phyloP scores from a whole-genome alignment of 352 stramenopile genomes.

The Globisporangium carolinianum region DNA sequence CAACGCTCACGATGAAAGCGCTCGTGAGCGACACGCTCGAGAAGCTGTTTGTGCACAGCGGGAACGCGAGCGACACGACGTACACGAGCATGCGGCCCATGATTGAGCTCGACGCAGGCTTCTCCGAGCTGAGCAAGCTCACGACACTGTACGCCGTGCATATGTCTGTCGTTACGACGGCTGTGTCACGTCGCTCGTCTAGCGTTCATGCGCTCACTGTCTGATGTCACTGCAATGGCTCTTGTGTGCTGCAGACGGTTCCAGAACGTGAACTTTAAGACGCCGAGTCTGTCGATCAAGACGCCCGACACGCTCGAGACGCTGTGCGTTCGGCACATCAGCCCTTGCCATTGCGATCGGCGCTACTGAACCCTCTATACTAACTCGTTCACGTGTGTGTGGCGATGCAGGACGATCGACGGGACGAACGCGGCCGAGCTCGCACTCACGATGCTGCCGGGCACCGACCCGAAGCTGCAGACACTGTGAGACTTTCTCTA shows the following conservation, averaged over 20 bases:
- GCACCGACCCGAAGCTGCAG: constrained; percentile 2
- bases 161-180: neutral
- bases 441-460: constrained; percentile 7
- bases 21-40: constrained; percentile 15
- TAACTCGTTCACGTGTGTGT: neutral
- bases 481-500: constrained; percentile 5
- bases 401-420: constrained; percentile 12
- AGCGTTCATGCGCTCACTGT: neutral
- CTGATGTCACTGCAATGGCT: neutral
- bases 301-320: constrained; percentile 12
- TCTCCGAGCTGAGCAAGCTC: constrained; percentile 13
- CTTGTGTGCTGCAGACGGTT: constrained; percentile 12
- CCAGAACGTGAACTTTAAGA: constrained; percentile 19
- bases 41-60: constrained; percentile 12
- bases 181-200: no score
- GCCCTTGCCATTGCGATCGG: no score
- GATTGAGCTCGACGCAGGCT: constrained; percentile 13
- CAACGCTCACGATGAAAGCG: constrained; percentile 9
- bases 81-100: neutral
- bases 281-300: constrained; percentile 7
- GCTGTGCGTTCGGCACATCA: constrained; percentile 15
- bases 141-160: constrained; percentile 7
- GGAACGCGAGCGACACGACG: constrained; percentile 4
- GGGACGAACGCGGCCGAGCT: constrained; percentile 16
- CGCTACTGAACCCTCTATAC: neutral